Evolutionary conservation across 2,329 filamentous ascomycete species (phyloP).

Genomic region (Chaetomiaceae sp.): DNA sequence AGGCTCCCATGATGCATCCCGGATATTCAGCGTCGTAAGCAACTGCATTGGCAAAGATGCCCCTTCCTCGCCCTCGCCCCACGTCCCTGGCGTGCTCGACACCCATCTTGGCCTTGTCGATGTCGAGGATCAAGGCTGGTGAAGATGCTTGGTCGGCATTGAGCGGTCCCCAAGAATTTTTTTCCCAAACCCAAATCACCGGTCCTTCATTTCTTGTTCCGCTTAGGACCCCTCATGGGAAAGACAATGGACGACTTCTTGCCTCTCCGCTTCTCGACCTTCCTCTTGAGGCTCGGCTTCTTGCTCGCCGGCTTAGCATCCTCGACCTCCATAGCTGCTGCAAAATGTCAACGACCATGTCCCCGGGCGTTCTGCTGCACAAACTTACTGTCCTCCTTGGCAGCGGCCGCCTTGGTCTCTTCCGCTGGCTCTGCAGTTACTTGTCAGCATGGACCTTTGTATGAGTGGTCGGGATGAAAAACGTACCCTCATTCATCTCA

Average conservation of each 20-base stretch:
- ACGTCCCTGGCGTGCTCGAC: no score
- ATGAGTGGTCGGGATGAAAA: neutral
- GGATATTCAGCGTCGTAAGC: no score
- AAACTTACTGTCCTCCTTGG: conserved; percentile 25
- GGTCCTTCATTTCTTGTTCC: conserved; percentile 25
- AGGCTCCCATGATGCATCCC: no score
- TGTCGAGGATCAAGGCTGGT: no score
- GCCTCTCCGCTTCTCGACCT: conserved; percentile 53
- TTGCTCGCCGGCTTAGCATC: conserved; percentile 36
- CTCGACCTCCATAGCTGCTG: conserved; percentile 56
- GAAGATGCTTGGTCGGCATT: no score
- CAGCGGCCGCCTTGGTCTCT: conserved; percentile 28
- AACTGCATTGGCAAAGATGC: no score
- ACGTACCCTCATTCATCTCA: conserved; percentile 37
- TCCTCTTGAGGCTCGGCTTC: conserved; percentile 43
- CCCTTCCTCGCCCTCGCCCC: no score
- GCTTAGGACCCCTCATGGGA: conserved; percentile 40
- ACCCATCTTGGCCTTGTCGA: no score
- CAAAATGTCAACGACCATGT: conserved; percentile 19
- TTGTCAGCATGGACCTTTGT: neutral
- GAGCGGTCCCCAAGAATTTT: no score
- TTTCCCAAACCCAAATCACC: neutral
- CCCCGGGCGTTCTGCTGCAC: neutral
- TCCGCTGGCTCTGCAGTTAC: conserved; percentile 21
- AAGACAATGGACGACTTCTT: conserved; percentile 58